A percentile compares a stretch with the other conserved stretches of the same genome.
phyloP scores from a whole-genome alignment of 2,329 filamentous ascomycete genomes.

The Harringtonia lauricola region DNA sequence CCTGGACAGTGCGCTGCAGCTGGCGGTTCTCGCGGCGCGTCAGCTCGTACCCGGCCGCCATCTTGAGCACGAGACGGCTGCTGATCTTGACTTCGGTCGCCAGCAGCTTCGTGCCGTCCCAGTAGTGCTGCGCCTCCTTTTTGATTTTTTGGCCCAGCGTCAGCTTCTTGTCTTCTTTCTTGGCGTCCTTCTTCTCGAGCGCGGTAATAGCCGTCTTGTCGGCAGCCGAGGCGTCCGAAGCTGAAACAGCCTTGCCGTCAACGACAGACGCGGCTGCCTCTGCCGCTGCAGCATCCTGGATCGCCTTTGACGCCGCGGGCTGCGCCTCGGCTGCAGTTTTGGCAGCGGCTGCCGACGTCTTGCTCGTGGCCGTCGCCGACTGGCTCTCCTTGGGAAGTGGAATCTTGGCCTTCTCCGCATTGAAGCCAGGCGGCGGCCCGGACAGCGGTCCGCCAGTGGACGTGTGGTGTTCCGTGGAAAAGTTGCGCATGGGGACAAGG shows the following conservation, averaged over 20 bases:
- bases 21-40: conserved; percentile 89
- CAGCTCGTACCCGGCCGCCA: conserved; percentile 95
- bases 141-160: conserved; percentile 89
- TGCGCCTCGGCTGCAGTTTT: conserved; percentile 14
- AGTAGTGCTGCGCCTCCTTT: conserved; percentile 88
- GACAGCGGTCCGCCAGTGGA: conserved; percentile 33
- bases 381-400: conserved; percentile 51
- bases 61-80: conserved; percentile 82
- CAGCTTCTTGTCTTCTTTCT: conserved; percentile 73
- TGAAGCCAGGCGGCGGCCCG: conserved; percentile 80
- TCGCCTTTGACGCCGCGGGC: neutral
- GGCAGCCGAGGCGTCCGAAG: conserved; percentile 24
- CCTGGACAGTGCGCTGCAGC: conserved; percentile 84
- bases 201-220: too few relatives aligned
- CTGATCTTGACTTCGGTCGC: conserved; percentile 90
- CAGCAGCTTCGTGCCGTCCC: conserved; percentile 94
- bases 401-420: conserved; percentile 80
- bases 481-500: conserved; percentile 42
- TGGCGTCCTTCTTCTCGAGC: conserved; percentile 45
- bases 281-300: neutral
- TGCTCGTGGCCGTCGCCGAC: conserved; percentile 14
- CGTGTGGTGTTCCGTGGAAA: conserved; percentile 49
- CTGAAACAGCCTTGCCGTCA: conserved; percentile 11
- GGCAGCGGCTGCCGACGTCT: conserved; percentile 22
- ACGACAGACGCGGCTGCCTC: conserved; percentile 14